Percentiles rank a stretch among this genome's conserved stretches.
Conservation (phyloP, 192 early-diverging fungal species). For the Globomyces pollinis-pini region DNA sequence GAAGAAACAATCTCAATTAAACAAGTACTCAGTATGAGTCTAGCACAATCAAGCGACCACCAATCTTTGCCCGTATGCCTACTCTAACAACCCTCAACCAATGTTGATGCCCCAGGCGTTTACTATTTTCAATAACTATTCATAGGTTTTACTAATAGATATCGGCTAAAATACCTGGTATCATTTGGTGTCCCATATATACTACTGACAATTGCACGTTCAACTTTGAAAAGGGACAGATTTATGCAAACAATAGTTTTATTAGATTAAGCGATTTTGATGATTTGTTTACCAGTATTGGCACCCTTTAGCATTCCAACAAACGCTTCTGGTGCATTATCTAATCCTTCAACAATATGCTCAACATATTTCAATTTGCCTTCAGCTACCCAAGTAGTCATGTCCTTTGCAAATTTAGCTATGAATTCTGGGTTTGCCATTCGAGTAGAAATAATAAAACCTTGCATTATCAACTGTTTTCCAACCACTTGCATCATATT, state of each 20-base stretch:
- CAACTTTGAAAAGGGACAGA: not conserved
- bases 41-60: too few relatives aligned
- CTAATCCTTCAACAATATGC: constrained; percentile 54
- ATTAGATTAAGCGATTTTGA: constrained; percentile 26
- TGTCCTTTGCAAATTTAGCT: constrained; percentile 31
- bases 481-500: constrained; percentile 49
- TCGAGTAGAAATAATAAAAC: constrained; percentile 57
- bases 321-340: constrained; percentile 48
- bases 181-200: too few relatives aligned
- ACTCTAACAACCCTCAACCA: too few relatives aligned
- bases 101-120: too few relatives aligned
- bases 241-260: not conserved
- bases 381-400: constrained; percentile 47
- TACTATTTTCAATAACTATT: too few relatives aligned
- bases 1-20: too few relatives aligned
- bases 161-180: too few relatives aligned
- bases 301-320: constrained; percentile 34
- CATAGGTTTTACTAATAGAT: too few relatives aligned
- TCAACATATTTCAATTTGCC: constrained; percentile 56
- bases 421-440: constrained; percentile 44
- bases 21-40: too few relatives aligned
- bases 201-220: too few relatives aligned
- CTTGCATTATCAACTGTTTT: constrained; percentile 52
- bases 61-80: too few relatives aligned
- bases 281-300: constrained; percentile 38